These are phyloP conservation scores for Adiantum capillusveneris DNA, from an alignment of 75 land plant genomes.

Conservation along the genomic window DNA sequence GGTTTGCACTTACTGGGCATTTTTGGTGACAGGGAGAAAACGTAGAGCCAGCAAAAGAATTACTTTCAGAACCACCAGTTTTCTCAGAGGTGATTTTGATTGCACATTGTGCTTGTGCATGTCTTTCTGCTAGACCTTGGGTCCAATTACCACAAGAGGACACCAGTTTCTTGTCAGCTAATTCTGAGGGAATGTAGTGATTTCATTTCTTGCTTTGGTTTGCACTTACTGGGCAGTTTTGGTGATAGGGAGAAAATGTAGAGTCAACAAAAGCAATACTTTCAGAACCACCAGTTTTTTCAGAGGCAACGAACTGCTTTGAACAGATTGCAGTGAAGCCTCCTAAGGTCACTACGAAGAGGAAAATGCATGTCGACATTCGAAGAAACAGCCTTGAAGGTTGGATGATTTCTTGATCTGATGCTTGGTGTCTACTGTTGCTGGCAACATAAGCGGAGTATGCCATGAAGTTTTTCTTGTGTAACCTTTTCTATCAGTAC, in stretches of 20 bases:
- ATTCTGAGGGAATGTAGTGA: too few species aligned
- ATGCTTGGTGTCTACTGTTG: background rate
- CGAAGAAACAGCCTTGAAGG: slow-evolving; percentile 1
- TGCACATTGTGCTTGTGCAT: background rate
- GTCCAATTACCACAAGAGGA: too few species aligned
- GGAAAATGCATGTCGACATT: background rate
- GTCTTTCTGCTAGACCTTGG: too few species aligned
- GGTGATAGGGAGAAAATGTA: background rate
- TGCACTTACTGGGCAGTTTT: too few species aligned
- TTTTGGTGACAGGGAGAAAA: background rate
- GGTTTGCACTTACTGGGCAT: too few species aligned
- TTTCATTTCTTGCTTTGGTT: too few species aligned
- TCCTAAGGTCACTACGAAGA: background rate
- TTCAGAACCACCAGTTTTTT: background rate
- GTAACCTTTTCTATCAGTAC: too few species aligned
- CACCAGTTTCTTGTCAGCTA: too few species aligned
- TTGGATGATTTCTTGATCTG: background rate
- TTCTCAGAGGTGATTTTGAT: background rate
- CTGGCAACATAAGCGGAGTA: too few species aligned
- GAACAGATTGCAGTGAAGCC: background rate
- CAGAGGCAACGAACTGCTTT: background rate
- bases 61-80: background rate
- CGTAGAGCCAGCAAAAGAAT: background rate
- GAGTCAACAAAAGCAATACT: background rate
- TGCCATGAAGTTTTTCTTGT: too few species aligned